Base-by-base conservation (phyloP, 176 grass and related monocot species). In the Bothriochloa decipiens region DNA sequence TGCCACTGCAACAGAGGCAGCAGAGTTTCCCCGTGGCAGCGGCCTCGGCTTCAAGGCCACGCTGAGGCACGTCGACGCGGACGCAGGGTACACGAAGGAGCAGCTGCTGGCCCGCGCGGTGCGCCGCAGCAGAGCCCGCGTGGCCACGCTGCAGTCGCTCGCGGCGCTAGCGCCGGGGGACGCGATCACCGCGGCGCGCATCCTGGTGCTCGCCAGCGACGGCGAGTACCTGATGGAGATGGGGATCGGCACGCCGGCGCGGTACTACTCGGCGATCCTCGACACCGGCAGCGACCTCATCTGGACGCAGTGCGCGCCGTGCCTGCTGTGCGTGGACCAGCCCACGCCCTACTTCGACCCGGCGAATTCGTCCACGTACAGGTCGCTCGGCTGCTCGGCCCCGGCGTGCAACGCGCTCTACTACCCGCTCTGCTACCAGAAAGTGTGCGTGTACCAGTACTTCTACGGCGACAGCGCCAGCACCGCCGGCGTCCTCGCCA, bases 211-310 rank as follows among this genome's bases (percentile, higher is more conserved):
- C 13, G 74, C 85, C 64, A 85, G 94, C 67, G 27, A 90, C 65
- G 84, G 89, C 37, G 94, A 97, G 87, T 97, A 91, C 91, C 75
- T 94, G 63, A 86, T 97, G 87, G 83, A 80, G 60, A 39, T 97
- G 58, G 89, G 71, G 39, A 92, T 97, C 70, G 94, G 94, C 80
- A 94, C 87, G 55, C 94, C 94, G 73, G 40, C 91, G 18, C 82
- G 46, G n/a, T 52, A 75, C 14, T 94, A 82, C 75, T 72, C 94
- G 0, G 91, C 91, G 22, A 90, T 94, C 82, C 52, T 92, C 35
- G 90, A 92, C 42, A 87, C 83, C 9, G 87, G 87, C 15, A 92
- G 91, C 58, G 80, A 89, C 64, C 76, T 92, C 79, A 88, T 88
- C 68, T 95, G 93, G 93, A 95, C 93, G 36, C 93, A 95, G 78